Conservation (phyloP, 2,329 filamentous ascomycete genomes). For the Orbilia quercus region DNA sequence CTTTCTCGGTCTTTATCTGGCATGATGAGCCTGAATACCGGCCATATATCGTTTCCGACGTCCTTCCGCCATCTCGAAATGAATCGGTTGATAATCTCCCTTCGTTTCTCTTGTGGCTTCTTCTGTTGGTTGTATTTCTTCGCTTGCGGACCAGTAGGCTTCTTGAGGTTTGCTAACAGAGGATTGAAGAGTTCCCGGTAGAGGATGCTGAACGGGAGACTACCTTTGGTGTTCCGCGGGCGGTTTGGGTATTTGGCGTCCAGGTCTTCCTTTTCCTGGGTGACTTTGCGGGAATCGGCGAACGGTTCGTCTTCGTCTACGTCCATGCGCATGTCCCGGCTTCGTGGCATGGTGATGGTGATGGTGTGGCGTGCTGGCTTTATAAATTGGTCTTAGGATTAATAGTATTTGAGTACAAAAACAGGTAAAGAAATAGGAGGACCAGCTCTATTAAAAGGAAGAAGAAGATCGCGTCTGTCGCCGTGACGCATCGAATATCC, state of each 20-base stretch:
- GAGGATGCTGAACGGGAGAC: conserved; percentile 83
- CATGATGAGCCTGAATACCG: conserved; percentile 84
- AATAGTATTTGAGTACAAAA: too few species aligned
- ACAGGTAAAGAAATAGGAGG: neutral
- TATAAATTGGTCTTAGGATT: neutral
- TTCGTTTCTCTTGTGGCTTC: conserved; percentile 75
- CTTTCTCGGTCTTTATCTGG: conserved; percentile 93
- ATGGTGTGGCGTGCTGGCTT: neutral
- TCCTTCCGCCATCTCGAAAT: conserved; percentile 86
- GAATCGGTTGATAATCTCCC: conserved; percentile 85
- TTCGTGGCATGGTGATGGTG: conserved; percentile 37
- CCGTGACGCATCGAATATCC: conserved; percentile 31
- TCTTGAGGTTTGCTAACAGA: conserved; percentile 79
- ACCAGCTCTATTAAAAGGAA: conserved; percentile 3
- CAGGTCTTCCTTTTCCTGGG: conserved; percentile 56
- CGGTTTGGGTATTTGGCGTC: conserved; percentile 78
- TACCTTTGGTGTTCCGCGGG: conserved; percentile 78
- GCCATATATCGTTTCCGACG: conserved; percentile 92
- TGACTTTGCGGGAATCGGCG: conserved; percentile 47
- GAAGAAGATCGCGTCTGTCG: conserved; percentile 12
- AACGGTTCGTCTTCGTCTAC: conserved; percentile 56
- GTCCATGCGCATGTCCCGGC: conserved; percentile 48
- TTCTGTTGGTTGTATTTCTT: conserved; percentile 68
- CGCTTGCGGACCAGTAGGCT: conserved; percentile 69
- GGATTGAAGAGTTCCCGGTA: conserved; percentile 84